Percentiles rank a stretch among this genome's conserved stretches.
phyloP scores from a whole-genome alignment of 2,329 filamentous ascomycete species.

The Bipolaris bicolor region DNA sequence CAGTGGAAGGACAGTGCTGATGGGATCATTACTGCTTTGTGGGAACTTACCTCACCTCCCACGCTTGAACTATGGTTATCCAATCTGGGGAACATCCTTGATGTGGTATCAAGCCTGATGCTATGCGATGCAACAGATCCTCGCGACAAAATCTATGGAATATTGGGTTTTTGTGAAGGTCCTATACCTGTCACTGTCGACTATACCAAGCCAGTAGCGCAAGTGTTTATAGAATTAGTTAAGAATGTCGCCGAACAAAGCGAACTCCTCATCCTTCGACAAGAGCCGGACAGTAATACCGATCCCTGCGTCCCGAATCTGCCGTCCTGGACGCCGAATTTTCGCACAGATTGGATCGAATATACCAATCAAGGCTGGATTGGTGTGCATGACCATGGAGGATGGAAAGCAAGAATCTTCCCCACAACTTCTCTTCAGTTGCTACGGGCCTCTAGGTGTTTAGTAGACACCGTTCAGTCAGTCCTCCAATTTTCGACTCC shows the following conservation, averaged over 20 bases:
- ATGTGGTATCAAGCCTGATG: neutral
- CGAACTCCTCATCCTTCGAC: neutral
- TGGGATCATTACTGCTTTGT: too few relatives aligned
- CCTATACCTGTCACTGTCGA: neutral
- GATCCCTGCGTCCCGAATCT: neutral
- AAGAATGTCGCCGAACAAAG: neutral
- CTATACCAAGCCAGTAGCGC: neutral
- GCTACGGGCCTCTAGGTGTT: neutral
- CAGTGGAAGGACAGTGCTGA: neutral
- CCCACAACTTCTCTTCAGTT: neutral
- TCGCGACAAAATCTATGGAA: constrained; percentile 1
- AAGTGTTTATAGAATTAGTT: neutral
- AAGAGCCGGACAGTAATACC: neutral
- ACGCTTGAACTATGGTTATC: neutral
- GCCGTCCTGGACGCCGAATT: neutral
- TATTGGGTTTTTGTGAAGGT: neutral
- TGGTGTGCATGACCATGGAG: neutral
- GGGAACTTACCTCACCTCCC: too few relatives aligned
- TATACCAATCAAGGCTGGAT: neutral
- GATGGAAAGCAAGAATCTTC: neutral
- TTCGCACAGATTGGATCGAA: neutral
- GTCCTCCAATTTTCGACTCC: neutral
- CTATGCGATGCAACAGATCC: neutral
- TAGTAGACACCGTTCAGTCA: neutral
- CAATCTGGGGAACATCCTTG: neutral